A percentile compares a stretch with the other conserved stretches of the same genome.
These are phyloP conservation scores for Casuarina equisetifolia DNA, from an alignment of 306 rosid species.

Conservation along the genomic window DNA sequence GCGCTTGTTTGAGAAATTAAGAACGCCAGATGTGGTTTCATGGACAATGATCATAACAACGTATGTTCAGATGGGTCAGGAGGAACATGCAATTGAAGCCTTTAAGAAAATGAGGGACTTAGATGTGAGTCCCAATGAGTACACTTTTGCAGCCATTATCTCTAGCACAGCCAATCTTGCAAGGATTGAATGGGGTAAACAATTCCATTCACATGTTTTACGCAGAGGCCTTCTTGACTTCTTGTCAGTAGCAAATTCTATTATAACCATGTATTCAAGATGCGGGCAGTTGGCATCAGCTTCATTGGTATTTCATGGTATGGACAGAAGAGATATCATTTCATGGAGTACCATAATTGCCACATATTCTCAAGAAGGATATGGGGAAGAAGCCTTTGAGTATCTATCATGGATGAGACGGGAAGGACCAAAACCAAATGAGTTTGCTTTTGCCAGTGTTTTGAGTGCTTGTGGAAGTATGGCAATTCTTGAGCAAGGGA, in stretches of 20 bases:
- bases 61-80: conserved; percentile 52
- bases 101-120: conserved; percentile 62
- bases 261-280: conserved; percentile 65
- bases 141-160: conserved; percentile 65
- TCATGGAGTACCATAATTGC: conserved; percentile 87
- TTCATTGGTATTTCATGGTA: conserved; percentile 50
- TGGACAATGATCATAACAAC: conserved; percentile 70
- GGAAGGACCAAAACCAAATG: conserved; percentile 68
- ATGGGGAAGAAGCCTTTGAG: conserved; percentile 65
- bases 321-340: conserved; percentile 62
- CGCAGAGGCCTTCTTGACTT: conserved; percentile 48
- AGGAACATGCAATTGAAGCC: conserved; percentile 53
- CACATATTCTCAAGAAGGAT: conserved; percentile 73
- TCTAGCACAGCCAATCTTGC: conserved; percentile 69
- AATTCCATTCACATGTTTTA: conserved; percentile 60
- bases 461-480: conserved; percentile 74
- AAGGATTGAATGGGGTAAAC: conserved; percentile 58
- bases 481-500: conserved; percentile 80
- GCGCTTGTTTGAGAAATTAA: conserved; percentile 58
- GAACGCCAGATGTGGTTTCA: conserved; percentile 67
- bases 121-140: conserved; percentile 62
- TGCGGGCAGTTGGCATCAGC: conserved; percentile 61
- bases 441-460: conserved; percentile 69
- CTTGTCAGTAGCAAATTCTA: conserved; percentile 67
- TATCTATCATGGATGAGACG: conserved; percentile 72